phyloP scores from a whole-genome alignment of 169 alveolate species.

The Perkinsus chesapeaki region DNA sequence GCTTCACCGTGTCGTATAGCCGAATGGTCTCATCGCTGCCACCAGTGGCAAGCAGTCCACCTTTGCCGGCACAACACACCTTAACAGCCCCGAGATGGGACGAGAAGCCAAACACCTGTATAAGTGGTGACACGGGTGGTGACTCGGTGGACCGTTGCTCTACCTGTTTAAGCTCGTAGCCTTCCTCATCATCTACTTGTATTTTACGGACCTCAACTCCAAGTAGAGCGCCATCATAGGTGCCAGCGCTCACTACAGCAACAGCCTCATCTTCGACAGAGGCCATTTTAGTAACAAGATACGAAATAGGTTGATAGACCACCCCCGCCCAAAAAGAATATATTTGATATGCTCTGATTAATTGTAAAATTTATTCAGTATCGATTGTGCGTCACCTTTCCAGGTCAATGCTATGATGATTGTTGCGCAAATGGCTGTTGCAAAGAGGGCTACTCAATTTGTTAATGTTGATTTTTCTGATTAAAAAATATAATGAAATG shows the following conservation, averaged over 20 bases:
- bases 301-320: no score
- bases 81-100: background rate
- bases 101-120: background rate
- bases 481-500: background rate
- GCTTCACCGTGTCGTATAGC: background rate
- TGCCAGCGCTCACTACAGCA: background rate
- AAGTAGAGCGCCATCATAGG: background rate
- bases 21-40: background rate
- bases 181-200: background rate
- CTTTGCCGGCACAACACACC: background rate
- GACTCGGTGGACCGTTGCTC: background rate
- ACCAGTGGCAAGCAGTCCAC: background rate
- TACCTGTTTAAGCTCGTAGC: background rate
- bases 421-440: no score
- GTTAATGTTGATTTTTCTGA: no score
- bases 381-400: no score
- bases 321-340: no score
- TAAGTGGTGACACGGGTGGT: background rate
- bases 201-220: background rate
- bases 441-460: no score
- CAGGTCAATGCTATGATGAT: no score
- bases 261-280: background rate
- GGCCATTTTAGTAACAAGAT: no score
- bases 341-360: no score
- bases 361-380: no score